These are phyloP conservation scores for Arabidopsis suecica DNA, from an alignment of 345 rosid species.

Conservation along the genomic window DNA sequence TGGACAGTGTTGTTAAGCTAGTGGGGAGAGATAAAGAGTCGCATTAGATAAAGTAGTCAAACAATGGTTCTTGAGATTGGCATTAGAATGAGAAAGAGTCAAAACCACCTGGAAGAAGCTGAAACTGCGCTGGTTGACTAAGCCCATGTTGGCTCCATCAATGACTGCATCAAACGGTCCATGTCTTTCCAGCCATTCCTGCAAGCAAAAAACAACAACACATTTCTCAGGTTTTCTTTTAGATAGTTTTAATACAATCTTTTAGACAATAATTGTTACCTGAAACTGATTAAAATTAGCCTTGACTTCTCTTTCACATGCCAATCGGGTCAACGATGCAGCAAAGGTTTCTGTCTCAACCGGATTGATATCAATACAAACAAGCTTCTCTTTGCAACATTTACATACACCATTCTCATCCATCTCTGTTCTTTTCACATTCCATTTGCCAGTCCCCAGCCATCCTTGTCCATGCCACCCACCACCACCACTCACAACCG, in stretches of 20 bases:
- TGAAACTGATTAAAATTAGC: slow-evolving; percentile 65
- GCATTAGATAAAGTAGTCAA: slow-evolving; percentile 9
- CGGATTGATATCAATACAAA: slow-evolving; percentile 91
- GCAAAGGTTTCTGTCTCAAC: slow-evolving; percentile 78
- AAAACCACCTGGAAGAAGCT: slow-evolving; percentile 68
- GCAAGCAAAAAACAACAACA: slow-evolving; percentile 25
- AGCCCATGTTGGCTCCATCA: slow-evolving; percentile 89
- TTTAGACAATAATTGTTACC: slow-evolving; percentile 47
- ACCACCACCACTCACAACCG: slow-evolving; percentile 78
- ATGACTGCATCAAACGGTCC: slow-evolving; percentile 96
- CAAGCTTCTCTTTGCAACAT: slow-evolving; percentile 83
- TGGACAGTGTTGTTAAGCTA: slow-evolving; percentile 73
- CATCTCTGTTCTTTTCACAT: slow-evolving; percentile 67
- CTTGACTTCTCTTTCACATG: slow-evolving; percentile 67
- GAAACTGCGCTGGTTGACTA: slow-evolving; percentile 58
- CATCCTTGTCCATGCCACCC: slow-evolving; percentile 99
- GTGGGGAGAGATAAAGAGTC: slow-evolving; percentile 30
- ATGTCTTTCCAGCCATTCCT: slow-evolving; percentile 83
- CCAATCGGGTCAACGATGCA: slow-evolving; percentile 66
- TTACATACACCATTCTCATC: slow-evolving; percentile 70
- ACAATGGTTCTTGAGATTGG: slow-evolving; percentile 9
- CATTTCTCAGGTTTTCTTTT: slow-evolving; percentile 7
- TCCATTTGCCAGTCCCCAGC: slow-evolving; percentile 87
- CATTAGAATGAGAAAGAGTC: slow-evolving; percentile 10
- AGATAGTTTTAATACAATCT: slow-evolving; percentile 1